These are phyloP conservation scores for Oryza coarctata DNA, from an alignment of 176 grass and related monocot genomes.

Conservation along the genomic window DNA sequence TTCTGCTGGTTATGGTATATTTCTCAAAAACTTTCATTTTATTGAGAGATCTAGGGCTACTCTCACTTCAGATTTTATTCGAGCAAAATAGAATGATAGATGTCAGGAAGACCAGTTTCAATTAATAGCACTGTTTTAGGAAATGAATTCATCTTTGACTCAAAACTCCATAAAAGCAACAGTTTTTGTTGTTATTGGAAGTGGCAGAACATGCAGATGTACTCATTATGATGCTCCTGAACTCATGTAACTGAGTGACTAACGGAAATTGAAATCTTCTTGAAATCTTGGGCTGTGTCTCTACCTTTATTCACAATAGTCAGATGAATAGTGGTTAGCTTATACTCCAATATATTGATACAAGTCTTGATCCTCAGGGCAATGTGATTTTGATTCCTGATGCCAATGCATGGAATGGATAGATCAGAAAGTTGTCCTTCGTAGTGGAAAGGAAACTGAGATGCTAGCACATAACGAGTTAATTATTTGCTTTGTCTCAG, in stretches of 20 bases:
- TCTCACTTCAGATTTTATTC: neutral
- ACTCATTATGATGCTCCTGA: neutral
- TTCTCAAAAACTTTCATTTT: neutral
- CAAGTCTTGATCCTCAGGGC: too few relatives aligned
- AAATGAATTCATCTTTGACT: neutral
- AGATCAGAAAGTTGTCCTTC: neutral
- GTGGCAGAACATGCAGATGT: neutral
- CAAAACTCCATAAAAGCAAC: neutral
- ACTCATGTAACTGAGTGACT: neutral
- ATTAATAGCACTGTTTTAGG: neutral
- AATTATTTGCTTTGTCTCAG: conserved; percentile 46
- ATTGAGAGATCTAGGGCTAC: too few relatives aligned
- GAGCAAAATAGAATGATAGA: neutral
- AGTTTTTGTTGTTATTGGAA: neutral
- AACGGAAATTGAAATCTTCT: neutral
- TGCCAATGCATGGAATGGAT: neutral
- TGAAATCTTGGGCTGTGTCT: neutral
- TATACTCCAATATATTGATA: neutral
- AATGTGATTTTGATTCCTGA: neutral
- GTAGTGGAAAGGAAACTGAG: conserved; percentile 33
- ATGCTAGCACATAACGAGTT: conserved; percentile 43
- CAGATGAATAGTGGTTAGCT: neutral
- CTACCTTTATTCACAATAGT: neutral
- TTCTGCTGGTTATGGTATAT: neutral
- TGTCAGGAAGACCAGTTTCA: neutral